These are phyloP conservation scores for Porpolomopsis calyptriformis DNA, from an alignment of 768 basidiomycete genomes.

Conservation along the genomic window DNA sequence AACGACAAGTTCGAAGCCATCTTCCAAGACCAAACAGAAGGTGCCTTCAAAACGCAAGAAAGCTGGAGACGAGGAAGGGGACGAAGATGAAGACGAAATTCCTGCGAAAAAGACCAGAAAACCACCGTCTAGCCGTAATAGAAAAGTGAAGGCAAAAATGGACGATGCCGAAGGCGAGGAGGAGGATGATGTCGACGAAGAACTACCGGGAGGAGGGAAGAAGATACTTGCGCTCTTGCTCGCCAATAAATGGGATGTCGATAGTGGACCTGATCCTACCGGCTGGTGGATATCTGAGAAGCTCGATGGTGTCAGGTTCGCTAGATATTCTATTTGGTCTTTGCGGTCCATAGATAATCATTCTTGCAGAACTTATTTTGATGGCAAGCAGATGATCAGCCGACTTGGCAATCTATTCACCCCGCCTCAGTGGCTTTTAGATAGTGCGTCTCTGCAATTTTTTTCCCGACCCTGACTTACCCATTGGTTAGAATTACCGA, in stretches of 20 bases:
- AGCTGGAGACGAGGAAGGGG: slow-evolving; percentile 10
- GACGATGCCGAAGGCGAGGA: slow-evolving; percentile 21
- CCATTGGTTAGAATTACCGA: slow-evolving; percentile 36
- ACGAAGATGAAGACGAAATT: slow-evolving; percentile 9
- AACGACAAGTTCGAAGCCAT: slow-evolving; percentile 8
- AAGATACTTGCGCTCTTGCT: slow-evolving; percentile 37
- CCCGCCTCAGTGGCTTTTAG: slow-evolving; percentile 47
- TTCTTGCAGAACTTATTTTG: slow-evolving; percentile 37
- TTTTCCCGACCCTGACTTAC: background rate
- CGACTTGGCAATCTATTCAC: slow-evolving; percentile 51
- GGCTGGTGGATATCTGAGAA: slow-evolving; percentile 59
- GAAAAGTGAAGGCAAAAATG: slow-evolving; percentile 16
- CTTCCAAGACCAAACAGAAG: slow-evolving; percentile 12
- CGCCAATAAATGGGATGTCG: slow-evolving; percentile 48
- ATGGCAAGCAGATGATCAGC: slow-evolving; percentile 42
- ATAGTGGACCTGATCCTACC: slow-evolving; percentile 41
- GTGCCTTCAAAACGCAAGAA: slow-evolving; percentile 13
- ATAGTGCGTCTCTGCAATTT: slow-evolving; percentile 27
- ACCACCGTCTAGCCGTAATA: slow-evolving; percentile 15
- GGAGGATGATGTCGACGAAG: slow-evolving; percentile 25
- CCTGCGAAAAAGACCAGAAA: slow-evolving; percentile 15
- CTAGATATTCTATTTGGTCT: background rate
- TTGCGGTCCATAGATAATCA: background rate
- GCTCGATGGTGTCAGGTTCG: slow-evolving; percentile 51
- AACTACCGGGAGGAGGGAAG: slow-evolving; percentile 19